These are phyloP conservation scores for Nissolia schottii DNA, from an alignment of 306 rosid species.

Conservation along the genomic window DNA sequence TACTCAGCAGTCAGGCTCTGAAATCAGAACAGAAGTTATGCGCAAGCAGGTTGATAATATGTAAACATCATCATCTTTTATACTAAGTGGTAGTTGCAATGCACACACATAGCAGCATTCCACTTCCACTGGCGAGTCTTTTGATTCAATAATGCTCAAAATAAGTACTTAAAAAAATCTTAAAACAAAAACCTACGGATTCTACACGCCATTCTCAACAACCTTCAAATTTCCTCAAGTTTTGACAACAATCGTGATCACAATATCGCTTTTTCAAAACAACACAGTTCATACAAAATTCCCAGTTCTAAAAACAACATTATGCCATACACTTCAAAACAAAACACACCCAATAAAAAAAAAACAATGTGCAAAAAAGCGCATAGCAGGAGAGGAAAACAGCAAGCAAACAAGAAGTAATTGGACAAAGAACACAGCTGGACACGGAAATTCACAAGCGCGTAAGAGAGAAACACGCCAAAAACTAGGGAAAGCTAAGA, in stretches of 20 bases:
- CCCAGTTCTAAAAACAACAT: constrained; percentile 1
- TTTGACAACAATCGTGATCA: not conserved
- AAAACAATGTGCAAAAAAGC: not conserved
- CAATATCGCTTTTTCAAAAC: not conserved
- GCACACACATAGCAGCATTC: constrained; percentile 5
- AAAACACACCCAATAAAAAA: not conserved
- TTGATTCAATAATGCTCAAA: constrained; percentile 6
- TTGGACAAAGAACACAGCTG: not conserved
- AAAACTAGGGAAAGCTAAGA: not conserved
- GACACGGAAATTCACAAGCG: not conserved
- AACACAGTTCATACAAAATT: not conserved
- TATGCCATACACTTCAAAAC: not conserved
- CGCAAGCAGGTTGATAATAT: not conserved
- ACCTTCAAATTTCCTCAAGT: not conserved
- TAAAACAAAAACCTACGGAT: not conserved
- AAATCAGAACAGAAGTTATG: not conserved
- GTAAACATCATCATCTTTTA: not conserved
- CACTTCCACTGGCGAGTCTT: not conserved
- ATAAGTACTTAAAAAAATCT: constrained; percentile 12
- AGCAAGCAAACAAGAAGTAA: not conserved
- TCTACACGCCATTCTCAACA: constrained; percentile 4
- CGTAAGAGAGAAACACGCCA: not conserved
- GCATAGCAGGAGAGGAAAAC: not conserved
- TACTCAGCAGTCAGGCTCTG: not conserved
- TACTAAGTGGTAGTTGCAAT: not conserved